Base-by-base conservation (phyloP, 169 alveolate species). In the Plasmodium vivax region DNA sequence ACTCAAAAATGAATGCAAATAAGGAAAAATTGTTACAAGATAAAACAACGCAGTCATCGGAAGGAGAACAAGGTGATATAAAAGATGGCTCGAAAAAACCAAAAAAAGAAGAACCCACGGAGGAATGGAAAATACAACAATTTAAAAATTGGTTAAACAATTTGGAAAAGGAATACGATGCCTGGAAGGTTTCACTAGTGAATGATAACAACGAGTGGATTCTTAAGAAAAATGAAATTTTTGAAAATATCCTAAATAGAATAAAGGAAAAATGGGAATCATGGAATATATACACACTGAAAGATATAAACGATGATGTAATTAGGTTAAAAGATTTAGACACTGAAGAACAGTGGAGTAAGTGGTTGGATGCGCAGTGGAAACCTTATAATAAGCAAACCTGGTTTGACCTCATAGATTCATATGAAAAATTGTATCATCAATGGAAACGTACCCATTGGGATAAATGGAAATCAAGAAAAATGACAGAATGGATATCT, bases 401-500 rank as follows among this genome's bases (percentile, higher is more conserved):
- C 56, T 83, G 91, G 91, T 0, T 54, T 54, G 82, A 58, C 43
- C 36, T 58, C 30, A 19, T 58, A 83, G 68, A 47, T 12, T 30
- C 58, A 10, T 83, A 51, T 32, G 91, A 62, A 34, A 56, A 83
- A 83, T 32, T 30, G 58, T 32, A 19, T 56, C 4, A 30, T 14
- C 47, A 58, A 3, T 10, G 79, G 91, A 6, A 5, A 83, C 8
- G 30, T 14, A 32, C 36, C 16, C 27, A 32, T 14, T 83, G 91
- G 91, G 8, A 56, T 38, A 83, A 83, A 32, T 83, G 91, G 91
- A 83, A 58, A 83, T 51, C 62, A 0, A 14, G 41, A 56, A 83
- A 83, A 83, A 34, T 83, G 58, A 83, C 81, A 27, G 51, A 47
- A 23, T 83, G 91, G 91, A 32, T 58, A 34, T 54, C 71, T 47